These are phyloP conservation scores for Elsinoe batatas DNA, from an alignment of 2,329 filamentous ascomycete species.

Conservation along the genomic window DNA sequence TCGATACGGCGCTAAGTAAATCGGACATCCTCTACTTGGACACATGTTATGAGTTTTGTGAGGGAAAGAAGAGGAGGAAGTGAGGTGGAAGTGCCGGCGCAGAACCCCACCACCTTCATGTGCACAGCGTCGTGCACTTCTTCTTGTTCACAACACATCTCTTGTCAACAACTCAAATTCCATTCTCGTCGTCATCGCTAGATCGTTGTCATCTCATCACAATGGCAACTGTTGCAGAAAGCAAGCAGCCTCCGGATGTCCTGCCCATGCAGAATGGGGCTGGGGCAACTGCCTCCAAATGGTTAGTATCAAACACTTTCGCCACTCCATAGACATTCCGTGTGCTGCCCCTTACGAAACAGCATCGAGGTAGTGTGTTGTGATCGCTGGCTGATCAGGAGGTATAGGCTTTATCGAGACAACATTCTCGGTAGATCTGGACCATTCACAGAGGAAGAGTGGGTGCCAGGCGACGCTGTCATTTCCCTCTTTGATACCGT, in stretches of 20 bases:
- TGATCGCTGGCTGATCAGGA: conserved; percentile 28
- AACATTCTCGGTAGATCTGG: conserved; percentile 66
- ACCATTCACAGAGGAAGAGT: conserved; percentile 63
- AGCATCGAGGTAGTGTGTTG: not conserved
- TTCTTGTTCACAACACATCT: not conserved
- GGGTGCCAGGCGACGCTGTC: conserved; percentile 39
- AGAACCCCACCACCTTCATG: not conserved
- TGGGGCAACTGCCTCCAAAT: conserved; percentile 10
- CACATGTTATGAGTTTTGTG: conserved; percentile 15
- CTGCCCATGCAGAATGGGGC: conserved; percentile 8
- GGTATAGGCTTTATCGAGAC: conserved; percentile 60
- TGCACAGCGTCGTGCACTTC: not conserved
- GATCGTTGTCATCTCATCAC: not conserved
- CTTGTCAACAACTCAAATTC: not conserved
- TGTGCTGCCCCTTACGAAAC: no score
- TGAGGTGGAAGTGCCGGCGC: not conserved
- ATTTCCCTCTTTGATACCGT: conserved; percentile 54
- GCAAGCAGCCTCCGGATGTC: not conserved
- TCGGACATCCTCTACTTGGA: conserved; percentile 35
- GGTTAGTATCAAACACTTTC: conserved; percentile 1
- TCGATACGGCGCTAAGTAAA: conserved; percentile 40
- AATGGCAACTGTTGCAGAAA: not conserved
- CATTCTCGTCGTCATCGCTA: no score
- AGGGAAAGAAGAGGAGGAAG: not conserved
- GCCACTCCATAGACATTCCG: not conserved